Evolutionary conservation across 177 flowering plant species (phyloP).

Genomic region (Vitis hybrid): DNA sequence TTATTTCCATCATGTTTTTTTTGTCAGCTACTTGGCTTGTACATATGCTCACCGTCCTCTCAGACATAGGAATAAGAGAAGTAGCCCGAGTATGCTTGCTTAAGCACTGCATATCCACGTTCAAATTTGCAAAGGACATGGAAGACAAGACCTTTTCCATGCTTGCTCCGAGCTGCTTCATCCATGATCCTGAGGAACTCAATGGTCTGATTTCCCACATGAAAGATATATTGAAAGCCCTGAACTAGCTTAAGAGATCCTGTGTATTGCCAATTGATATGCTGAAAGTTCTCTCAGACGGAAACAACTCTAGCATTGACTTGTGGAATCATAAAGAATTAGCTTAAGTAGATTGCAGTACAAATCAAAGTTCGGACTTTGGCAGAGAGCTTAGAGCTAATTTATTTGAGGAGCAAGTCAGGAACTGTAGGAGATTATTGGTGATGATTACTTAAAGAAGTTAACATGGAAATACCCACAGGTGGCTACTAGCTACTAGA

Average conservation of each 20-base stretch:
- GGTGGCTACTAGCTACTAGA: too few relatives aligned
- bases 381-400: slow-evolving; percentile 64
- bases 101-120: slow-evolving; percentile 49
- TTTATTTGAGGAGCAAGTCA: slow-evolving; percentile 68
- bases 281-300: slow-evolving; percentile 59
- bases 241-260: slow-evolving; percentile 65
- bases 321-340: slow-evolving; percentile 73
- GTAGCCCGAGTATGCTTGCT: slow-evolving; percentile 77
- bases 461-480: too few relatives aligned
- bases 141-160: slow-evolving; percentile 70
- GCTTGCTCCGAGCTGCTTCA: slow-evolving; percentile 69
- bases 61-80: slow-evolving; percentile 75
- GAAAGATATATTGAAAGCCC: slow-evolving; percentile 63
- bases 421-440: slow-evolving; percentile 64
- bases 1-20: slow-evolving; percentile 59
- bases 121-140: slow-evolving; percentile 51
- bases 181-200: slow-evolving; percentile 63
- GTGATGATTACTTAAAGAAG: slow-evolving; percentile 17
- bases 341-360: slow-evolving; percentile 60
- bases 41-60: slow-evolving; percentile 64
- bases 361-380: slow-evolving; percentile 56
- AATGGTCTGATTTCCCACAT: slow-evolving; percentile 38
- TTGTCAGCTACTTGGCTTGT: slow-evolving; percentile 69
- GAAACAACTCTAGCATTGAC: slow-evolving; percentile 52
- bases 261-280: slow-evolving; percentile 56